Conservation (phyloP, 1,284 basidiomycete species). For the Trichosporon asahii region DNA sequence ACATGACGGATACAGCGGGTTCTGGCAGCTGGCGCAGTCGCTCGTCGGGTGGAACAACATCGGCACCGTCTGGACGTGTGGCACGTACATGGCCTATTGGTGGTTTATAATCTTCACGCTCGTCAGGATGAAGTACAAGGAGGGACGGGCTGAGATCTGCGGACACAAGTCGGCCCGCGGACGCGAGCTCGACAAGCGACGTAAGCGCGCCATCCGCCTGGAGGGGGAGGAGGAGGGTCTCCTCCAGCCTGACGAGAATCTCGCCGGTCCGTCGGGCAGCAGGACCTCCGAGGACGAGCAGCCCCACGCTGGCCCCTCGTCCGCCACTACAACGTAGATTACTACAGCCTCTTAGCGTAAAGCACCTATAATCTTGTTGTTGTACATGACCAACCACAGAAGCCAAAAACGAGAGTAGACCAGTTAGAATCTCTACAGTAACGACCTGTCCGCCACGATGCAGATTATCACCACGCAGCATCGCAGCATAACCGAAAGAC, state of each 20-base stretch:
- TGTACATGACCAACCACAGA: background rate
- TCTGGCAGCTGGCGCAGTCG: constrained; percentile 29
- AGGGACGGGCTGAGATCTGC: constrained; percentile 47
- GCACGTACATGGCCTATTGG: constrained; percentile 70
- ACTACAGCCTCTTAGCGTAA: background rate
- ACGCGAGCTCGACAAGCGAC: constrained; percentile 26
- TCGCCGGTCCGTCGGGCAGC: background rate
- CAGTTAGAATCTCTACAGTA: background rate
- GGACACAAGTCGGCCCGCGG: constrained; percentile 32
- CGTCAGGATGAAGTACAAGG: constrained; percentile 62
- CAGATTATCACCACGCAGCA: background rate
- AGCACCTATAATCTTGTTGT: background rate
- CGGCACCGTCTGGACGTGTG: constrained; percentile 58
- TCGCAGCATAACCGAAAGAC: background rate
- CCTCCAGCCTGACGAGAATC: constrained; percentile 7
- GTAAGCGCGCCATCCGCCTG: constrained; percentile 20
- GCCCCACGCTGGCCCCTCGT: background rate
- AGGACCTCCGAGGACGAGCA: background rate
- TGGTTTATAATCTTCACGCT: constrained; percentile 61
- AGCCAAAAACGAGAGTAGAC: background rate
- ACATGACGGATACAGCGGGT: constrained; percentile 53
- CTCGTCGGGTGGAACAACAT: constrained; percentile 47
- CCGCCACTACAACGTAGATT: background rate
- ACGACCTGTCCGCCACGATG: background rate
- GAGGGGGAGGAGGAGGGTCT: constrained; percentile 30